Conservation (phyloP, 169 alveolate species). For the Eimeria necatrix region DNA sequence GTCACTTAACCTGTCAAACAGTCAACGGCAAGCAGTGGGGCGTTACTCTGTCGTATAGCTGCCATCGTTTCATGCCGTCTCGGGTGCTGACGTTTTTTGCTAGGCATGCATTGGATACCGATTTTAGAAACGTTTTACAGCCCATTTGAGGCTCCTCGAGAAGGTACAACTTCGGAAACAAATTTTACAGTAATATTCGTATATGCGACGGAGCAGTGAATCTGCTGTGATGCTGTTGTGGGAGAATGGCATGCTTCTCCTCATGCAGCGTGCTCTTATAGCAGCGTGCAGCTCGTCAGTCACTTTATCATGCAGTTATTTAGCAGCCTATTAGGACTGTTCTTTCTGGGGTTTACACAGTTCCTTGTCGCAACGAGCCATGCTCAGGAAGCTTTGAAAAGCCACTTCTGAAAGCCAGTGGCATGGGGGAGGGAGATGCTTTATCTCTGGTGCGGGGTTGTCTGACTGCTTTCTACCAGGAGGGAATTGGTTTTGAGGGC, state of each 20-base stretch:
- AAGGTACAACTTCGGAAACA: neutral
- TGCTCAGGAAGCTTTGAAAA: neutral
- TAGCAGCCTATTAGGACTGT: no score
- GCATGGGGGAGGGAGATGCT: neutral
- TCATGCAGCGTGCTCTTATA: no score
- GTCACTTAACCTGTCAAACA: conserved; percentile 82
- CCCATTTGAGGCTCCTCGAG: neutral
- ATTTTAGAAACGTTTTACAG: neutral
- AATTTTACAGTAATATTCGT: neutral
- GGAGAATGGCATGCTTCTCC: no score
- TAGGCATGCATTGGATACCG: no score
- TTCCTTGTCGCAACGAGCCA: no score
- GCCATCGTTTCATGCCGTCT: neutral
- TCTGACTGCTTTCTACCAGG: no score
- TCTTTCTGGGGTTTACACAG: no score
- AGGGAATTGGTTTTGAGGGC: no score
- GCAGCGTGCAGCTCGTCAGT: no score
- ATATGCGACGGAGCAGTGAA: neutral
- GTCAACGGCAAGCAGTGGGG: conserved; percentile 74
- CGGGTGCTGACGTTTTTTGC: no score
- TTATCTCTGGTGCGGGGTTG: neutral
- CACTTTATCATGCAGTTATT: no score
- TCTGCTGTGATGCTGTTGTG: neutral
- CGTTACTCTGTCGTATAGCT: conserved; percentile 70
- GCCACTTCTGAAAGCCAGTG: neutral